Percentiles rank a stretch among this genome's conserved stretches.
Conservation (phyloP, 805 yeast species). For the Candida germanica region DNA sequence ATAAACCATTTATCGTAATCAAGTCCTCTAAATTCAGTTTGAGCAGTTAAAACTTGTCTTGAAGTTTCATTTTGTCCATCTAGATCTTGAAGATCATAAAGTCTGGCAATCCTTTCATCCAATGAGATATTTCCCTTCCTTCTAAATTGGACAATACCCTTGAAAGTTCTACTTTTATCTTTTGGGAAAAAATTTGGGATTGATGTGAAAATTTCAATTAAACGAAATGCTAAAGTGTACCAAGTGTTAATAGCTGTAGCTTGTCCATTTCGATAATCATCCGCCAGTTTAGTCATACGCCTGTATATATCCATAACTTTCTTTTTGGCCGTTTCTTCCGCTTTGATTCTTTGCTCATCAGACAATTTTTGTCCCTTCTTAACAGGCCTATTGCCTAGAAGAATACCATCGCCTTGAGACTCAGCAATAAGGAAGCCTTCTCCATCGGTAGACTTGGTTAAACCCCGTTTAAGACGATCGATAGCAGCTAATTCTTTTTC, state of each 20-base stretch:
- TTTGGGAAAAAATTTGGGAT: conserved; percentile 76
- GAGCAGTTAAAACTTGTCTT: conserved; percentile 43
- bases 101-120: conserved; percentile 69
- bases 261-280: conserved; percentile 35
- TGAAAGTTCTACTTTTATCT: conserved; percentile 67
- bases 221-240: conserved; percentile 79
- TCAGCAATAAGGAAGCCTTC: neutral
- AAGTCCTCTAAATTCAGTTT: conserved; percentile 68
- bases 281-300: conserved; percentile 50
- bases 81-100: conserved; percentile 63
- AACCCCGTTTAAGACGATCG: neutral
- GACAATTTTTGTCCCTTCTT: conserved; percentile 20
- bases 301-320: conserved; percentile 55
- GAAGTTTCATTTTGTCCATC: conserved; percentile 29
- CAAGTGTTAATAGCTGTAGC: conserved; percentile 69
- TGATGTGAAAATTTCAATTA: conserved; percentile 77
- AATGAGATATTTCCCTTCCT: conserved; percentile 60
- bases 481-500: conserved; percentile 45
- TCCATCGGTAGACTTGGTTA: neutral
- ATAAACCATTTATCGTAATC: conserved; percentile 81
- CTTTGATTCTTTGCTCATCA: conserved; percentile 48
- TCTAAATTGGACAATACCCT: conserved; percentile 62
- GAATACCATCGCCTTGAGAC: conserved; percentile 1
- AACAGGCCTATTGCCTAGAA: conserved; percentile 6
- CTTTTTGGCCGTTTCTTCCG: conserved; percentile 57